Conservation (phyloP, 495 filamentous ascomycete genomes). For the Sphaerosporella brunnea region DNA sequence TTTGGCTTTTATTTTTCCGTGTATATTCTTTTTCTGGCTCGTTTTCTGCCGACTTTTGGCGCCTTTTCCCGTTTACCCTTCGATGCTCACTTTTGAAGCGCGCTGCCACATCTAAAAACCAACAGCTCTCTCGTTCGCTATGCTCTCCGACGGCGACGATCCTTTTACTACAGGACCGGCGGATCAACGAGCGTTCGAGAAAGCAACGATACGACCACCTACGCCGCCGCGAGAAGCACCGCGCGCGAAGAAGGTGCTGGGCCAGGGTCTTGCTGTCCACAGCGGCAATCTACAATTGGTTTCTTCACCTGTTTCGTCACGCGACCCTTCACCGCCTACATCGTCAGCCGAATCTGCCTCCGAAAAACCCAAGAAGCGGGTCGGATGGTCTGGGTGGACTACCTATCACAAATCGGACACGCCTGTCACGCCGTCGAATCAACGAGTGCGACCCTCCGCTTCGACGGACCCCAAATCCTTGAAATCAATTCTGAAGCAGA, state of each 20-base stretch:
- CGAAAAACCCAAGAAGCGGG: slow-evolving; percentile 43
- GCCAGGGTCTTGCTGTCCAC: slow-evolving; percentile 7
- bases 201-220: slow-evolving; percentile 12
- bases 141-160: neutral
- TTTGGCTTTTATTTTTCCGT: too few species aligned
- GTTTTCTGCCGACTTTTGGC: too few species aligned
- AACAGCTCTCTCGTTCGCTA: too few species aligned
- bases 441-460: slow-evolving; percentile 29
- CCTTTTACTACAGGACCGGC: neutral
- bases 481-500: slow-evolving; percentile 67
- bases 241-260: slow-evolving; percentile 11
- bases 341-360: slow-evolving; percentile 43
- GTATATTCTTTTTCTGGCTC: too few species aligned
- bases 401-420: slow-evolving; percentile 47
- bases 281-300: slow-evolving; percentile 15
- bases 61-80: too few species aligned
- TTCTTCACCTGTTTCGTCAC: slow-evolving; percentile 28
- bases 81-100: too few species aligned
- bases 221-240: slow-evolving; percentile 23
- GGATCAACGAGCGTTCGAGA: neutral
- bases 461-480: slow-evolving; percentile 48
- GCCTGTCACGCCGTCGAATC: slow-evolving; percentile 28
- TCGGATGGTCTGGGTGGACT: slow-evolving; percentile 56
- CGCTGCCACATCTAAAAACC: too few species aligned
- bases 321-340: slow-evolving; percentile 38